Evolutionary conservation across 208 protist species (phyloP).

Genomic region (Crithidia bombi): DNA sequence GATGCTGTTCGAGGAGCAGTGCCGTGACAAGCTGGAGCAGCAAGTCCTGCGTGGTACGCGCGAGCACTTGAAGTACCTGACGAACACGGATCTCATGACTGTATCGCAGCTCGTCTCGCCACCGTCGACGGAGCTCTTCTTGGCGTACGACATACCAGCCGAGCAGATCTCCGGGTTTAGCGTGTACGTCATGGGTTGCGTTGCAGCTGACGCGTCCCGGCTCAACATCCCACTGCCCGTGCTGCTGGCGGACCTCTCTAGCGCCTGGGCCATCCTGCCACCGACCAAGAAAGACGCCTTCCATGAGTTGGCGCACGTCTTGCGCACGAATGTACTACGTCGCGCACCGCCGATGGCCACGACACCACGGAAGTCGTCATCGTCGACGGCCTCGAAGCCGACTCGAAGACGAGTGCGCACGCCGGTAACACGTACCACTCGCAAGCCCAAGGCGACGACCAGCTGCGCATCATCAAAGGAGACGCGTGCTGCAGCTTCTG

Average conservation of each 20-base stretch:
- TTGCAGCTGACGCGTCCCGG: slow-evolving; percentile 52
- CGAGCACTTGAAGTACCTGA: slow-evolving; percentile 58
- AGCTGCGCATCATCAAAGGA: neutral
- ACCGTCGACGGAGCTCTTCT: slow-evolving; percentile 45
- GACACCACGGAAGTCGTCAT: neutral
- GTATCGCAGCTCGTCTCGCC: slow-evolving; percentile 42
- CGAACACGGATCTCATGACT: slow-evolving; percentile 68
- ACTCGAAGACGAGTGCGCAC: neutral
- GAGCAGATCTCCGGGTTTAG: slow-evolving; percentile 66
- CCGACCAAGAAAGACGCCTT: slow-evolving; percentile 57
- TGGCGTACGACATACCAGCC: slow-evolving; percentile 51
- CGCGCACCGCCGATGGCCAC: neutral
- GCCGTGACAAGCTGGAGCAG: slow-evolving; percentile 53
- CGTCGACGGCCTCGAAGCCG: neutral
- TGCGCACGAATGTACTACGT: slow-evolving; percentile 28
- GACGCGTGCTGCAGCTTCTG: too few species aligned
- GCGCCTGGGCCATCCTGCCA: slow-evolving; percentile 71
- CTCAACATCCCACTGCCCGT: slow-evolving; percentile 43
- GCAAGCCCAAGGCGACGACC: neutral
- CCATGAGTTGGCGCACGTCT: slow-evolving; percentile 45
- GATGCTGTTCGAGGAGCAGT: slow-evolving; percentile 83
- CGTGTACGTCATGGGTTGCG: slow-evolving; percentile 70
- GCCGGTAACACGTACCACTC: neutral
- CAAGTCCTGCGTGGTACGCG: slow-evolving; percentile 63
- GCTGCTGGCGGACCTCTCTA: slow-evolving; percentile 73